Percentiles rank a stretch among this genome's conserved stretches.
These are phyloP conservation scores for Chlorophyllum brunneum DNA, from an alignment of 768 basidiomycete species.

Conservation along the genomic window DNA sequence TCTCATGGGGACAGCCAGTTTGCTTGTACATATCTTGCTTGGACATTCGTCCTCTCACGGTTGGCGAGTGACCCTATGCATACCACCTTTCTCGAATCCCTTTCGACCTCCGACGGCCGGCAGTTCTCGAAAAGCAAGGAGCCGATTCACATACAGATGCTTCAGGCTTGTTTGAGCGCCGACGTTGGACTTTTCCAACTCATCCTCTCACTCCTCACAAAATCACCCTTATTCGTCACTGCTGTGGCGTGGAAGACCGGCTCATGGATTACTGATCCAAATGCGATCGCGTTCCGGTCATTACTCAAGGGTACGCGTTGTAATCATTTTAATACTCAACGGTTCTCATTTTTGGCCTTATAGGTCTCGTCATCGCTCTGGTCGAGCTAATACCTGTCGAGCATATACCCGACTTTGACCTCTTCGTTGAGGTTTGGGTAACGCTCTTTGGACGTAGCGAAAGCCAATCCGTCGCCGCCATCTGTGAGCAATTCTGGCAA, in stretches of 20 bases:
- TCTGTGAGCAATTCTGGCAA: constrained; percentile 83
- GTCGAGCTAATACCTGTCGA: constrained; percentile 75
- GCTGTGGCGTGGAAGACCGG: constrained; percentile 64
- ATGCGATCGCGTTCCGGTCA: constrained; percentile 75
- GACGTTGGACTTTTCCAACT: constrained; percentile 60
- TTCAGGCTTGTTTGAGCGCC: constrained; percentile 49
- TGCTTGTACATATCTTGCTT: constrained; percentile 70
- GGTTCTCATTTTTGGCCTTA: constrained; percentile 2
- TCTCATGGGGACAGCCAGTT: constrained; percentile 60
- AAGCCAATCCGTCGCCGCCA: constrained; percentile 56
- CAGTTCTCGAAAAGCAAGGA: constrained; percentile 57
- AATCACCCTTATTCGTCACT: constrained; percentile 75
- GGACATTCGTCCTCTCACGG: constrained; percentile 82
- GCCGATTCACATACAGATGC: constrained; percentile 53
- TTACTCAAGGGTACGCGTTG: constrained; percentile 70
- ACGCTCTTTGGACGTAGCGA: constrained; percentile 77
- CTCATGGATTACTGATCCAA: constrained; percentile 68
- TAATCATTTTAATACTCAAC: neutral
- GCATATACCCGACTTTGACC: constrained; percentile 70
- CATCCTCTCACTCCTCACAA: constrained; percentile 54
- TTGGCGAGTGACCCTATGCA: constrained; percentile 37
- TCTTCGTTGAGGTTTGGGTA: constrained; percentile 73
- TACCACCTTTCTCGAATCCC: constrained; percentile 49
- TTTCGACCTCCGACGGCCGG: constrained; percentile 39
- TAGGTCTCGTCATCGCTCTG: constrained; percentile 74